These are phyloP conservation scores for Nemania sp. DNA, from an alignment of 2,329 filamentous ascomycete genomes.

Conservation along the genomic window DNA sequence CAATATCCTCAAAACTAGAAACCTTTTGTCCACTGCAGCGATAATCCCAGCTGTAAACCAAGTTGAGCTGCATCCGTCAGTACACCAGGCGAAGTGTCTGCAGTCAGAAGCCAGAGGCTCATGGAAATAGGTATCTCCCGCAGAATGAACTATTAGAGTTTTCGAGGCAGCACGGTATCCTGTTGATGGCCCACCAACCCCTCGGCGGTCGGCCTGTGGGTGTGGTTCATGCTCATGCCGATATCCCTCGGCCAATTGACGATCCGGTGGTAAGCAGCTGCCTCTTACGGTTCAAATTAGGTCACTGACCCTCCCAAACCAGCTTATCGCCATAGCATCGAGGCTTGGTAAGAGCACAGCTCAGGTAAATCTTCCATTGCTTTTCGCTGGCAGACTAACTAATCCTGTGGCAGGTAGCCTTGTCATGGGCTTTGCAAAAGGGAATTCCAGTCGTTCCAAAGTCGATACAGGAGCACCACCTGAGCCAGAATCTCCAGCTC, in stretches of 20 bases:
- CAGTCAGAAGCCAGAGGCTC: constrained; percentile 1
- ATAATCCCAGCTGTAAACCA: constrained; percentile 24
- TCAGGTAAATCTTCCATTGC: constrained; percentile 11
- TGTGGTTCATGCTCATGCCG: constrained; percentile 18
- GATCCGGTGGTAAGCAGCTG: constrained; percentile 17
- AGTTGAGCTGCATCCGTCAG: constrained; percentile 23
- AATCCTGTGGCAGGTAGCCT: constrained; percentile 9
- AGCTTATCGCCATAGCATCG: constrained; percentile 17
- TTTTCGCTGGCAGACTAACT: constrained; percentile 1
- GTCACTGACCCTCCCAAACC: constrained; percentile 8
- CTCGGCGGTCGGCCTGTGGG: constrained; percentile 23
- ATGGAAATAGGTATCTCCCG: constrained; percentile 21
- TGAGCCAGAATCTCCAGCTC: constrained; percentile 19
- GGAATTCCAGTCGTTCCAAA: constrained; percentile 21
- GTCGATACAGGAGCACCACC: constrained; percentile 18
- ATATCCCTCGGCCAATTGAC: constrained; percentile 17
- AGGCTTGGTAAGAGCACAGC: constrained; percentile 17
- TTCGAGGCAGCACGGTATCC: constrained; percentile 16
- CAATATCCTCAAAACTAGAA: constrained; percentile 19
- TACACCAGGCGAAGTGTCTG: constrained; percentile 6
- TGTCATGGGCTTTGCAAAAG: constrained; percentile 23
- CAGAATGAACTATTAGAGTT: constrained; percentile 22
- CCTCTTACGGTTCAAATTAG: constrained; percentile 7
- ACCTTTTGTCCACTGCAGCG: constrained; percentile 13
- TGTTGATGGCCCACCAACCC: constrained; percentile 23